Evolutionary conservation across 306 rosid genomes (phyloP).

Genomic region (Pyrus bretschneideri): DNA sequence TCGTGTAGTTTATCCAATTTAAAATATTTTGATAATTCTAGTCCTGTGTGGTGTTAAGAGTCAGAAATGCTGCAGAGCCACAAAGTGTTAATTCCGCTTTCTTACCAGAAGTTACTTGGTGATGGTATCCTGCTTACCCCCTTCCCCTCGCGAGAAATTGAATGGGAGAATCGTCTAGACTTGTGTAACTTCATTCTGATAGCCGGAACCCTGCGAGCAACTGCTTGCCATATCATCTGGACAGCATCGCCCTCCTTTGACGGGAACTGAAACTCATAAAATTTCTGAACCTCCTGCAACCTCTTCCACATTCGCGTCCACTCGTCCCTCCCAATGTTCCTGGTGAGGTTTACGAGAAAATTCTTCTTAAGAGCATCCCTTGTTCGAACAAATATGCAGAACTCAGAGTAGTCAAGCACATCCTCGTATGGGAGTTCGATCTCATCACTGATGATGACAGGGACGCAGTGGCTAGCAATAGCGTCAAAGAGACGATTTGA

Average conservation of each 20-base stretch:
- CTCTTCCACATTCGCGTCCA: conserved; percentile 77
- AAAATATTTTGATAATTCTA: background rate
- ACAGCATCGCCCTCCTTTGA: conserved; percentile 68
- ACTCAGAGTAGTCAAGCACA: conserved; percentile 65
- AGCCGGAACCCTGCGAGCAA: conserved; percentile 56
- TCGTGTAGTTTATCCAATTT: background rate
- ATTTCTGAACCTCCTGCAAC: conserved; percentile 52
- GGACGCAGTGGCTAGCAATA: conserved; percentile 71
- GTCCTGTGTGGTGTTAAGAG: conserved; percentile 1
- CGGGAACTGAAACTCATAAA: conserved; percentile 67
- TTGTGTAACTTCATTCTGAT: conserved; percentile 45
- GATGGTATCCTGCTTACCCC: conserved; percentile 24
- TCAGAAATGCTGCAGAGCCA: background rate
- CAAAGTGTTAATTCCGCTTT: background rate
- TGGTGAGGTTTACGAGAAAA: conserved; percentile 45
- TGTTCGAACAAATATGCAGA: conserved; percentile 64
- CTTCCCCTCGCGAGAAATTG: conserved; percentile 10
- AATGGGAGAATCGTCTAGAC: conserved; percentile 42
- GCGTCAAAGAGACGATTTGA: conserved; percentile 83
- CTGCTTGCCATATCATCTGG: conserved; percentile 86
- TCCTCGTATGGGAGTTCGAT: conserved; percentile 83
- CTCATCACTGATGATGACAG: conserved; percentile 70
- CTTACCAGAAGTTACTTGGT: conserved; percentile 45
- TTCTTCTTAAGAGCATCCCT: conserved; percentile 55
- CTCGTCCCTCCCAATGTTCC: conserved; percentile 47